These are phyloP conservation scores for Candida vaughaniae DNA, from an alignment of 805 yeast species.

Conservation along the genomic window DNA sequence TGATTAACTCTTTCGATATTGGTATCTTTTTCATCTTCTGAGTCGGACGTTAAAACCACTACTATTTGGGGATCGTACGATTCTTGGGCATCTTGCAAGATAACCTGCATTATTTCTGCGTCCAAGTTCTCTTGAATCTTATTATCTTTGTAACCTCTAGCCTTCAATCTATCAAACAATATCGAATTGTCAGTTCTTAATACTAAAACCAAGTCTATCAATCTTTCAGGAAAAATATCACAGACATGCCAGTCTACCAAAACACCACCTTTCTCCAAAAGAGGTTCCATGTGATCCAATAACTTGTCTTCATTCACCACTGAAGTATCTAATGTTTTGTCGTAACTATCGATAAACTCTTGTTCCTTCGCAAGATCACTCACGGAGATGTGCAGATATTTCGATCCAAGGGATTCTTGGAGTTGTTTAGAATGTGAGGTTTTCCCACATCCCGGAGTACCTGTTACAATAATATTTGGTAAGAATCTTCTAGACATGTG, in stretches of 20 bases:
- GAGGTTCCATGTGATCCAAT: conserved; percentile 75
- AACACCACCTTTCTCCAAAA: conserved; percentile 81
- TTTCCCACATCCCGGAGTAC: conserved; percentile 94
- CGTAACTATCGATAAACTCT: conserved; percentile 78
- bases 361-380: conserved; percentile 80
- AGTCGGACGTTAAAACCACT: conserved; percentile 73
- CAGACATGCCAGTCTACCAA: conserved; percentile 97
- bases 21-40: conserved; percentile 73
- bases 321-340: conserved; percentile 77
- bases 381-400: conserved; percentile 56
- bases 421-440: conserved; percentile 61
- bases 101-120: conserved; percentile 95
- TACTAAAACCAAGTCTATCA: conserved; percentile 90
- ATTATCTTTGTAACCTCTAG: conserved; percentile 74
- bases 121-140: conserved; percentile 91
- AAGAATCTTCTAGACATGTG: conserved; percentile 32
- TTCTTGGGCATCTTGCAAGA: conserved; percentile 82
- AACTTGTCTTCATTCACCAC: conserved; percentile 92
- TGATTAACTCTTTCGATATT: conserved; percentile 72
- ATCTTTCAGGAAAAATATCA: conserved; percentile 89
- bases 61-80: conserved; percentile 78
- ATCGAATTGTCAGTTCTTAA: conserved; percentile 71
- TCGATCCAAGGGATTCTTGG: background rate
- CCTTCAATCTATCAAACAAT: conserved; percentile 71
- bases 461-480: conserved; percentile 87